Evolutionary conservation across 2,329 filamentous ascomycete species (phyloP).

Genomic region (Cadophora gregata): DNA sequence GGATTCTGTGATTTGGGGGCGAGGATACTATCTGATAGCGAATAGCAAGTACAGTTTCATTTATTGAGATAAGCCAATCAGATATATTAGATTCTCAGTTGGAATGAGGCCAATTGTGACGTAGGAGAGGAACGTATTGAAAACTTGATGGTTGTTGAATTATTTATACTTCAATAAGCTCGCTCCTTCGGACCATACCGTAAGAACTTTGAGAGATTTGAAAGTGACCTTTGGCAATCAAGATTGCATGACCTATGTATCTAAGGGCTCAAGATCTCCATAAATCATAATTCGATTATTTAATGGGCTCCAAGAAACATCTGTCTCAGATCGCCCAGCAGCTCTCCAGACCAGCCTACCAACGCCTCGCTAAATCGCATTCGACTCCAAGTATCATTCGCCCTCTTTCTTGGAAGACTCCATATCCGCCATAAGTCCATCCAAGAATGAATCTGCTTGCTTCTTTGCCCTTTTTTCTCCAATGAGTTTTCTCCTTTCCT

Average conservation of each 20-base stretch:
- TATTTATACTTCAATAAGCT: not conserved
- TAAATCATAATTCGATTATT: not conserved
- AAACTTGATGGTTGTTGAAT: not conserved
- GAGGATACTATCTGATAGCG: not conserved
- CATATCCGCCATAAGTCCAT: conserved; percentile 54
- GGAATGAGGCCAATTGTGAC: not conserved
- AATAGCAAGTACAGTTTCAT: not conserved
- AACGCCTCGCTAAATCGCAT: conserved; percentile 18
- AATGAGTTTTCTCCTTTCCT: conserved; percentile 55
- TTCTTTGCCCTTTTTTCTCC: conserved; percentile 64
- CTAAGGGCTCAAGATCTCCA: not conserved
- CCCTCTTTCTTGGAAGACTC: conserved; percentile 15
- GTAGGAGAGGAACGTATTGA: not conserved
- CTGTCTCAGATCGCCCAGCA: not conserved
- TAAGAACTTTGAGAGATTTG: not conserved
- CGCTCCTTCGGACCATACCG: not conserved
- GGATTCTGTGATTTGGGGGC: not conserved
- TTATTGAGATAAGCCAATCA: not conserved
- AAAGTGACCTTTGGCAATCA: not conserved
- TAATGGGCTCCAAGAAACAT: not conserved
- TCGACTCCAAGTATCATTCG: not conserved
- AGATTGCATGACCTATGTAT: not conserved
- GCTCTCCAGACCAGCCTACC: not conserved
- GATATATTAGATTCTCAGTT: not conserved
- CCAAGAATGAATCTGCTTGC: conserved; percentile 75